A percentile compares a stretch with the other conserved stretches of the same genome.
Conservation (phyloP, 805 yeast species). For the Cyberlindnera mississippiensis region DNA sequence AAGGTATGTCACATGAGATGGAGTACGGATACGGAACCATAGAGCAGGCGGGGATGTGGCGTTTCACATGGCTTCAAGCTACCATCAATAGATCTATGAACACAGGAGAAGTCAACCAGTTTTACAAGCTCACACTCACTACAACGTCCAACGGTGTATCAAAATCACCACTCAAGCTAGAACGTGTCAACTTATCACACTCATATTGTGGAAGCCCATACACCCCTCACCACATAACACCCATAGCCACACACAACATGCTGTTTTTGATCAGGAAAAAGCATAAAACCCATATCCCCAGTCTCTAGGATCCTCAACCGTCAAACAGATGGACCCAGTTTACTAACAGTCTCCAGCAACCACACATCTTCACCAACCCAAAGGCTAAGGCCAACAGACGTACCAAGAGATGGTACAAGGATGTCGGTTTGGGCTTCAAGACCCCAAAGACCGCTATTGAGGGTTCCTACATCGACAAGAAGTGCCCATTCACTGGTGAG, state of each 20-base stretch:
- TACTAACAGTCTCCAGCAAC: conserved; percentile 72
- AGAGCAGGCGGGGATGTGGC: background rate
- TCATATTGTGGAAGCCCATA: too few species aligned
- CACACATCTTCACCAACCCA: conserved; percentile 99
- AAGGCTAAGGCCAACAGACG: conserved; percentile 97
- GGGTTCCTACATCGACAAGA: conserved; percentile 99
- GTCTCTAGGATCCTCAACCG: too few species aligned
- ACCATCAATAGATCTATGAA: too few species aligned
- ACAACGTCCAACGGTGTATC: too few species aligned
- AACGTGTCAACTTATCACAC: too few species aligned
- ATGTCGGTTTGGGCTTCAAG: conserved; percentile 99
- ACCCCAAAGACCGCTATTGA: conserved; percentile 98
- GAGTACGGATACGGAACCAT: background rate
- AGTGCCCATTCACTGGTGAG: conserved; percentile 98
- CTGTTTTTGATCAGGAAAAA: too few species aligned
- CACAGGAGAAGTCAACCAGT: too few species aligned
- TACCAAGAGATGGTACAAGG: conserved; percentile 99
- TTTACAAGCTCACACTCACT: too few species aligned
- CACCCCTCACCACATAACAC: too few species aligned
- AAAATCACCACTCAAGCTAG: too few species aligned
- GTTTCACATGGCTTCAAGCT: background rate
- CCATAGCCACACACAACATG: too few species aligned
- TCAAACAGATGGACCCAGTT: background rate
- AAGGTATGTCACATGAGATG: conserved; percentile 62
- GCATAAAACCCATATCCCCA: too few species aligned